phyloP scores from a whole-genome alignment of 805 yeast genomes.

The Yarrowia sp. region DNA sequence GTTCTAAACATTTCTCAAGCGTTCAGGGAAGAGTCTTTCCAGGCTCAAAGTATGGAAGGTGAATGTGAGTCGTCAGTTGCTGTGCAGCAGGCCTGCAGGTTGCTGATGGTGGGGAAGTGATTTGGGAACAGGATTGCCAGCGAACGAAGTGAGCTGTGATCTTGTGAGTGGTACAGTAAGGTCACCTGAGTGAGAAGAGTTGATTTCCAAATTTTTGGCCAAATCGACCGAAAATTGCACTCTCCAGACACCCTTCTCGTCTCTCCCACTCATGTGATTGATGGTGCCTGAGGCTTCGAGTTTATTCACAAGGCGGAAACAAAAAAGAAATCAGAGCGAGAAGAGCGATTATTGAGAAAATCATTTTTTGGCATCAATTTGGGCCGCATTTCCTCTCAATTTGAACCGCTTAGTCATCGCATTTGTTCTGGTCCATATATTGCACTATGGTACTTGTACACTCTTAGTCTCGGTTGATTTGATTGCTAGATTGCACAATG shows the following conservation, averaged over 20 bases:
- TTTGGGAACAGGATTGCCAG: neutral
- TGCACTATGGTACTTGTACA: too few species aligned
- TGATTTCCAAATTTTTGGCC: neutral
- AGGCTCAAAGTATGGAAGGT: neutral
- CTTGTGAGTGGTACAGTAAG: too few species aligned
- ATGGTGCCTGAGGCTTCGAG: constrained; percentile 17
- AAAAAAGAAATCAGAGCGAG: neutral
- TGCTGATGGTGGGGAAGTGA: too few species aligned
- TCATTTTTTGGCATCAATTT: too few species aligned
- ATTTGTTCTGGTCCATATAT: too few species aligned
- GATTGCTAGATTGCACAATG: too few species aligned
- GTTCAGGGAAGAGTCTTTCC: too few species aligned
- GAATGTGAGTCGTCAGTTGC: constrained; percentile 8
- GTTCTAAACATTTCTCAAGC: constrained; percentile 12
- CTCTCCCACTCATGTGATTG: neutral
- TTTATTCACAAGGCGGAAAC: constrained; percentile 3
- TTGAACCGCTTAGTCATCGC: too few species aligned
- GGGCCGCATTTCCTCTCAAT: too few species aligned
- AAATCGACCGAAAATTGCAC: neutral
- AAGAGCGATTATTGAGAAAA: neutral
- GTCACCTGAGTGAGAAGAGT: too few species aligned
- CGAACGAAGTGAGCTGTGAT: too few species aligned
- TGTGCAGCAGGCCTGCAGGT: constrained; percentile 10
- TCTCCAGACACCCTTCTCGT: neutral
- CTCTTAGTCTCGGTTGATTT: too few species aligned